phyloP scores from a whole-genome alignment of 306 rosid genomes.

The Crataegus laevigata region DNA sequence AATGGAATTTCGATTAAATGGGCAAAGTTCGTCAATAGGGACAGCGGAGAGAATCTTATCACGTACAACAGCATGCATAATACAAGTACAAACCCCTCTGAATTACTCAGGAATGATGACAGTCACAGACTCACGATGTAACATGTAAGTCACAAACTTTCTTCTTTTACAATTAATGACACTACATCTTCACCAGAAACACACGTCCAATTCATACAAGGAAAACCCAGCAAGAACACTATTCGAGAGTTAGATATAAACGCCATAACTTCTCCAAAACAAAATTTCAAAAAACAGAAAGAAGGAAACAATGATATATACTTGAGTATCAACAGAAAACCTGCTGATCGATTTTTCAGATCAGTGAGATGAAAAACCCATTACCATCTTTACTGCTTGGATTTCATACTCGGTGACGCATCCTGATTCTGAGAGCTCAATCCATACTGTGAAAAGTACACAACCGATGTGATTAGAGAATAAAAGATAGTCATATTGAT shows the following conservation, averaged over 20 bases:
- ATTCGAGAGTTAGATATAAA: background rate
- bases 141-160: background rate
- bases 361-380: background rate
- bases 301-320: conserved; percentile 11
- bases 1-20: too few species aligned
- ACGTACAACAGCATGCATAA: background rate
- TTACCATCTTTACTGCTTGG: conserved; percentile 29
- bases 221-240: background rate
- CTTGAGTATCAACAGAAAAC: conserved; percentile 19
- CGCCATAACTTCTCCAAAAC: background rate
- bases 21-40: too few species aligned
- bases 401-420: conserved; percentile 29
- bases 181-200: background rate
- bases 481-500: background rate
- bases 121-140: background rate
- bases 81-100: too few species aligned
- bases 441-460: conserved; percentile 61
- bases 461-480: conserved; percentile 7
- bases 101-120: background rate
- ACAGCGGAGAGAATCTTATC: background rate
- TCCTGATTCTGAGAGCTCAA: conserved; percentile 39
- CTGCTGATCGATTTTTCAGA: conserved; percentile 1
- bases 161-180: background rate
- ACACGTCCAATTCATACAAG: background rate
- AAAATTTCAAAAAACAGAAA: background rate